Evolutionary conservation across 441 rosid genomes (phyloP), one percentile per base, ranked within the genome.

Genomic region (Hura crepitans): DNA sequence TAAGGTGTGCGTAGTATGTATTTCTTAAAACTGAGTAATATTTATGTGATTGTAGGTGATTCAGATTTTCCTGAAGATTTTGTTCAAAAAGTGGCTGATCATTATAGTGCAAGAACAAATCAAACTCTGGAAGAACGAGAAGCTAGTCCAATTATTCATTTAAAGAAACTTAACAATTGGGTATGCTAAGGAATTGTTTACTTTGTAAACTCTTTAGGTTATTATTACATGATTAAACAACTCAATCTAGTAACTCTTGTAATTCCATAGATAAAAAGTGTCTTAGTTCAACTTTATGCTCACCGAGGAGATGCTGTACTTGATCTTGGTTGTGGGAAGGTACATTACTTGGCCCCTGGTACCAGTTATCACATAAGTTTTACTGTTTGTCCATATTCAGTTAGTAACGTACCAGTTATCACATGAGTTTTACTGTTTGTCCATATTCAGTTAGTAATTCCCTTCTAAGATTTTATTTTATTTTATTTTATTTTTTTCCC

Each of bases 271-370:
- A 92, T 92, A 77, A 95, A 95, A 81, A 92, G 98, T 83, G 99
- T 95, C 62, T 78, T 95, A 78, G 88, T 95, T 80, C 97, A 90
- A 85, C 93, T 92, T 55, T 89, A 95, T 77, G 81, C 99, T 76
- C 84, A 82, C 43, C 83, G 82, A 73, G 95, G 93, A 35, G 97
- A 95, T 80, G 93, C 90, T 65, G 97, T 95, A 80, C 95, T 95
- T 18, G 99, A 95, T 80, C 92, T 92, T 77, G 98, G 93, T n/a
- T 95, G 99, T 74, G 98, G 99, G 74, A 95, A 92, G 95, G 98
- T 89, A 65, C 58, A 58, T 39, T 62, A 37, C 43, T 54, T 23
- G 7, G 58, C 25, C 42, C 72, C 70, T 69, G 15, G 39, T 50
- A 53, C 45, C 73, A 42, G 18, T 64, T 57, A 15, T 61, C 23